Evolutionary conservation across 2,329 filamentous ascomycete species (phyloP).

Genomic region (Lojkania enalia): DNA sequence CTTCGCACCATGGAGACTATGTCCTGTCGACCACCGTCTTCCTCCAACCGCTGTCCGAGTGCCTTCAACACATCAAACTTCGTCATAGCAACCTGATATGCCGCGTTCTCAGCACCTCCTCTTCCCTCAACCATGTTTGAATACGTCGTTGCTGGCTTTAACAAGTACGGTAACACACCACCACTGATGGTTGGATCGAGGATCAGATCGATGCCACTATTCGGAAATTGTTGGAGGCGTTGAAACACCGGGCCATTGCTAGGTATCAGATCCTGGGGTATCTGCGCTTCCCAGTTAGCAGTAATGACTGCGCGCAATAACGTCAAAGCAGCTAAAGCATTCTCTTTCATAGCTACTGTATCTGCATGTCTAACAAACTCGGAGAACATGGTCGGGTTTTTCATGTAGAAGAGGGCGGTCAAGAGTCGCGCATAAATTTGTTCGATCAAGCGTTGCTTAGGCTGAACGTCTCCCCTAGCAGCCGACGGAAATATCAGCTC

Average conservation of each 20-base stretch:
- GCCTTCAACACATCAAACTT: constrained; percentile 61
- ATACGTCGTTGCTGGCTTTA: constrained; percentile 60
- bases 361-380: constrained; percentile 59
- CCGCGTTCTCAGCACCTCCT: constrained; percentile 60
- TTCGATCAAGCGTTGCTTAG: constrained; percentile 49
- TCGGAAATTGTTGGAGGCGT: constrained; percentile 37
- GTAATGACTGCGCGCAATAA: constrained; percentile 58
- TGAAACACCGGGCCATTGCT: constrained; percentile 54
- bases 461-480: constrained; percentile 25
- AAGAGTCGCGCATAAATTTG: constrained; percentile 58
- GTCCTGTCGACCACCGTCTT: constrained; percentile 41
- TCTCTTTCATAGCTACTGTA: constrained; percentile 60
- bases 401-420: constrained; percentile 57
- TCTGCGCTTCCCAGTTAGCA: constrained; percentile 55
- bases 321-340: constrained; percentile 58
- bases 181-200: constrained; percentile 56
- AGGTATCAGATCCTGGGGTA: constrained; percentile 50
- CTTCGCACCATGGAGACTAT: constrained; percentile 48
- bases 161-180: constrained; percentile 58
- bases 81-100: constrained; percentile 60
- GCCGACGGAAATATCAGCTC: constrained; percentile 43
- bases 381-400: constrained; percentile 56
- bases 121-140: constrained; percentile 62
- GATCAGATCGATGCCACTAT: constrained; percentile 55
- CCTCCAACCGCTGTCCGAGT: constrained; percentile 51